Evolutionary conservation across 2,329 filamentous ascomycete species (phyloP).

Genomic region (Didymella pomorum): DNA sequence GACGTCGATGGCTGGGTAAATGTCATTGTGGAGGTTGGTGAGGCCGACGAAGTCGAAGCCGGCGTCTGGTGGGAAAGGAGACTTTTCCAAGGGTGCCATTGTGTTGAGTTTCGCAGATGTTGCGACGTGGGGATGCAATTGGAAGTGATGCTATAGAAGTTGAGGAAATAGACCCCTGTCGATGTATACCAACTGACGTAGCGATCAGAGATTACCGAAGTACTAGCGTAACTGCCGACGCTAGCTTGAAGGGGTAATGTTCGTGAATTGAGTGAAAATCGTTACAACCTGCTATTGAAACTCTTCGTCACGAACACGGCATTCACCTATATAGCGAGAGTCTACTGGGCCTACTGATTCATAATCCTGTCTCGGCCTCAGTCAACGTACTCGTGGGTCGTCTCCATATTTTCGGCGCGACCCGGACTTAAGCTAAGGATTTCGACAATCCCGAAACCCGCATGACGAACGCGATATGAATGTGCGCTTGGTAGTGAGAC

Average conservation of each 20-base stretch:
- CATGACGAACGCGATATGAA: background rate
- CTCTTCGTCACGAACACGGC: too few species aligned
- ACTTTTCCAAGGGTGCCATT: background rate
- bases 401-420: slow-evolving; percentile 1
- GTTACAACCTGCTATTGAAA: background rate
- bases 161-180: background rate
- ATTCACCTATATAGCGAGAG: background rate
- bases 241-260: background rate
- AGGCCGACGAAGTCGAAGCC: slow-evolving; percentile 31
- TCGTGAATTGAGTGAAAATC: background rate
- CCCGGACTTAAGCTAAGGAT: background rate
- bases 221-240: background rate
- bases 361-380: background rate
- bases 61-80: slow-evolving; percentile 11
- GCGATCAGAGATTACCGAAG: background rate
- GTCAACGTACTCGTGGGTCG: background rate
- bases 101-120: background rate
- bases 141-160: background rate
- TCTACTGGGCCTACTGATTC: background rate
- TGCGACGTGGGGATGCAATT: background rate
- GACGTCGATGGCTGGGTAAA: slow-evolving; percentile 62
- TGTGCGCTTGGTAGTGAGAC: background rate
- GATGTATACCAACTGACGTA: background rate
- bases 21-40: slow-evolving; percentile 54
- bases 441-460: background rate